A percentile compares a stretch with the other conserved stretches of the same genome.
Evolutionary conservation across 2,329 filamentous ascomycete genomes (phyloP).

Genomic region (Dothiorella sarmentorum): DNA sequence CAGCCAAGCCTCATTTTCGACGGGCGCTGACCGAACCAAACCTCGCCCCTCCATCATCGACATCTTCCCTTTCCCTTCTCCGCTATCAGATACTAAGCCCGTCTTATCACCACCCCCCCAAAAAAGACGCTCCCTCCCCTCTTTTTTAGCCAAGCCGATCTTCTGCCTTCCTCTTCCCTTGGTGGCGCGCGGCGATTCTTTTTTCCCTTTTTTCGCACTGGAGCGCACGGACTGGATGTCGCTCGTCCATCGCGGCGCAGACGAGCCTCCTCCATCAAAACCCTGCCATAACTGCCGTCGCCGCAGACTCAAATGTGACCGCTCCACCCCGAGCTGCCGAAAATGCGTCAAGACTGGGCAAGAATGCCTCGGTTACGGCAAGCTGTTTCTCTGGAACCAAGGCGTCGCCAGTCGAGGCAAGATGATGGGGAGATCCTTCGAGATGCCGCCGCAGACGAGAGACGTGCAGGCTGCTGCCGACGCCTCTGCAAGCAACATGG

Average conservation of each 20-base stretch:
- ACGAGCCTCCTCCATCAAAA: constrained; percentile 28
- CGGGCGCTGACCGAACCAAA: background rate
- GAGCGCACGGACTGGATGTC: constrained; percentile 3
- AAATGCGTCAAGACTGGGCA: constrained; percentile 57
- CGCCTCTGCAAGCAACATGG: too few relatives aligned
- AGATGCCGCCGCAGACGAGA: constrained; percentile 37
- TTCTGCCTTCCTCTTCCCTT: background rate
- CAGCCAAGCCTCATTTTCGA: background rate
- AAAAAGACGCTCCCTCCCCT: too few relatives aligned
- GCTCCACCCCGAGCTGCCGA: constrained; percentile 56
- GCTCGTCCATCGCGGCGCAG: background rate
- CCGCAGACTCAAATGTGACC: constrained; percentile 60
- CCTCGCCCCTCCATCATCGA: background rate
- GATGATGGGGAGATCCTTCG: constrained; percentile 53
- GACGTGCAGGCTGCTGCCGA: too few relatives aligned
- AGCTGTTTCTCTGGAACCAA: constrained; percentile 58
- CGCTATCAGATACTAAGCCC: background rate
- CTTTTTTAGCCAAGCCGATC: background rate
- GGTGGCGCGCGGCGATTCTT: background rate
- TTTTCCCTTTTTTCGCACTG: background rate
- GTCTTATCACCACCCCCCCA: too few relatives aligned
- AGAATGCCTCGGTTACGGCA: constrained; percentile 61
- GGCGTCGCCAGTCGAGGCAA: constrained; percentile 51
- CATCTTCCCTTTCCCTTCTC: background rate
- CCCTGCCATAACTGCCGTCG: constrained; percentile 62